Evolutionary conservation across 352 stramenopile species (phyloP), one percentile per base, ranked within the genome.

Genomic region (Globisporangium cylindrosporum): DNA sequence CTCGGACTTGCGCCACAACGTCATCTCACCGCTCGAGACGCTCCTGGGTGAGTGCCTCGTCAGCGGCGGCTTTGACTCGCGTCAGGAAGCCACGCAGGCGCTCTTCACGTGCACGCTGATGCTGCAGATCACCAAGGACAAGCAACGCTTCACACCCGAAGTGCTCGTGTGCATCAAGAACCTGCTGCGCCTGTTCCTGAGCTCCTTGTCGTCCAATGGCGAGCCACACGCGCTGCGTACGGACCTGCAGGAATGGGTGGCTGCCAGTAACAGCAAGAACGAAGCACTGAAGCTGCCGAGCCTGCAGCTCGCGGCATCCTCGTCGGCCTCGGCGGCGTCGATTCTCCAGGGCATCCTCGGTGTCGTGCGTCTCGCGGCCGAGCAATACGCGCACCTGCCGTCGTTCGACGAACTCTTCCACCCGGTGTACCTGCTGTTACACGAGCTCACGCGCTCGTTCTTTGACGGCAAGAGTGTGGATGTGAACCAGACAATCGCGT

Each of bases 1-100:
- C 2, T 98, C 95, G 6, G 97, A 99, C 80, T 81, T 95, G 73
- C 84, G 91, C n/a, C 95, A 99, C 76, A 92, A 96, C 59, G 88
- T 99, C 29, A 75, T 98, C 24, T 98, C 92, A 51, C 95, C 95
- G 0, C 81, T 95, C 53, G 84, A 98, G 71, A 90, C 98, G 38
- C 70, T 98, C 24, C 71, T 99, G 15, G 90, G 91, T 12, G 91
- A 98, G 68, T 90, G 89, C 27, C 77, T 98, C 27, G 80, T 78
- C 59, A 89, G 91, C 51, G 93, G 90, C 34, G 76, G 82, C 2
- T 57, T 98, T 0, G 77, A 69, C 10, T 86, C 79, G 3, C 73
- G 78, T 0, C 78, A 88, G 62, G 96, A 99, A 60, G 74, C 96
- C 15, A 81, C 84, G 6, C 82, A 88, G 63, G 94, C 93, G 58